Percentiles rank a stretch among this genome's conserved stretches.
These are phyloP conservation scores for Aspergillus indologenus DNA, from an alignment of 495 filamentous ascomycete genomes.

Conservation along the genomic window DNA sequence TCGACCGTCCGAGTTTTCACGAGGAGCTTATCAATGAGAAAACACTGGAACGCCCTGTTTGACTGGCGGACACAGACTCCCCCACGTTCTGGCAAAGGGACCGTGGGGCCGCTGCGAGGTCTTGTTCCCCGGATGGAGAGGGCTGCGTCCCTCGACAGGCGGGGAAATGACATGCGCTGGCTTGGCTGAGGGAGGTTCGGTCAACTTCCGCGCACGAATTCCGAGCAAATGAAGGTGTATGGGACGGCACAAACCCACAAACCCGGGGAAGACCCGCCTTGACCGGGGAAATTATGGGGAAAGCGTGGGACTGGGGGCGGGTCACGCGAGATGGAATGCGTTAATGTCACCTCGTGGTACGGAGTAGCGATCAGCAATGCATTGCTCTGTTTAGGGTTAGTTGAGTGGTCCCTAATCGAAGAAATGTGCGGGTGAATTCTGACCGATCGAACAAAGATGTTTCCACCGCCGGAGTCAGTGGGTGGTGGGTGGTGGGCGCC, in stretches of 20 bases:
- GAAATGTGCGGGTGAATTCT: background rate
- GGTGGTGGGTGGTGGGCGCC: too few relatives aligned
- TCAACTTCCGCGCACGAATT: background rate
- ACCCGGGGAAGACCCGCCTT: background rate
- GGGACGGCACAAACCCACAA: background rate
- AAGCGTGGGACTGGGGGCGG: background rate
- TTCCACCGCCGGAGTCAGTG: too few relatives aligned
- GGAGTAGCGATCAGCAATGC: background rate
- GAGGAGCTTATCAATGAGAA: constrained; percentile 5
- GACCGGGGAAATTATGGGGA: background rate
- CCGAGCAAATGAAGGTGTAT: background rate
- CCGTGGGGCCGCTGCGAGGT: background rate
- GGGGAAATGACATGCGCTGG: background rate
- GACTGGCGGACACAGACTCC: background rate
- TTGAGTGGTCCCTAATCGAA: background rate
- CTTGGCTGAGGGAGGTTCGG: background rate
- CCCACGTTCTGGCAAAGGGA: background rate
- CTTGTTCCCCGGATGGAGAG: background rate
- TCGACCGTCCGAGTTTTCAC: background rate
- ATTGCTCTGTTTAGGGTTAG: background rate
- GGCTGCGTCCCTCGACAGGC: background rate
- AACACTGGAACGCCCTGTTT: background rate
- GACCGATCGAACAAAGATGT: background rate
- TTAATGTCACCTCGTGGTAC: background rate
- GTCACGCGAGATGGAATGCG: background rate